Percentiles rank a stretch among this genome's conserved stretches.
phyloP scores from a whole-genome alignment of 129 eudicot genomes.

The Flaveria sonorensis region DNA sequence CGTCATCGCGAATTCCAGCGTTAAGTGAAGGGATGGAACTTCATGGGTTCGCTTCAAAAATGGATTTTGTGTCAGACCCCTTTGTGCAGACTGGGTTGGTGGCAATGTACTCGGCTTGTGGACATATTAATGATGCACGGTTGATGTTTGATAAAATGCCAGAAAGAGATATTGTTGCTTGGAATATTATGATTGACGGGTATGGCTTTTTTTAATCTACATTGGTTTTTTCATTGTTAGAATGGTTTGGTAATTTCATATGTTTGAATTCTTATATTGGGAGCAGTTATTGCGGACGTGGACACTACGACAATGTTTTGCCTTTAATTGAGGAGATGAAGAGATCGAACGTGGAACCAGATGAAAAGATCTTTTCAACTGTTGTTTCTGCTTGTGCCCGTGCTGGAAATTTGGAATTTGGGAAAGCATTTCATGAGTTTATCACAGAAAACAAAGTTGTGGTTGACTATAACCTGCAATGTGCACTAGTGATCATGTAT shows the following conservation, averaged over 20 bases:
- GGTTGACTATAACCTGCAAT: conserved; percentile 53
- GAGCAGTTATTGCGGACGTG: conserved; percentile 55
- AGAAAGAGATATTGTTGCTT: conserved; percentile 61
- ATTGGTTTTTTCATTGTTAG: background rate
- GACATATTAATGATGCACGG: conserved; percentile 55
- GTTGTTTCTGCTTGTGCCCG: conserved; percentile 67
- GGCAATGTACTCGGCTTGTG: conserved; percentile 65
- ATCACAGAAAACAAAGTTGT: conserved; percentile 40
- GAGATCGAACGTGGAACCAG: conserved; percentile 50
- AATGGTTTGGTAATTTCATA: conserved; percentile 11
- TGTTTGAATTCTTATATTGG: conserved; percentile 7
- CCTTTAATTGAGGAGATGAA: conserved; percentile 68
- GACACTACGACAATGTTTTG: conserved; percentile 50
- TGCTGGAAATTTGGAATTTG: conserved; percentile 52
- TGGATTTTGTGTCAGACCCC: conserved; percentile 62
- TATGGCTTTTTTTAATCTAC: conserved; percentile 13
- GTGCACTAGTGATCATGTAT: conserved; percentile 68
- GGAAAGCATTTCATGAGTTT: conserved; percentile 57
- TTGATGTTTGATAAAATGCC: conserved; percentile 77
- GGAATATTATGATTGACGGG: conserved; percentile 79
- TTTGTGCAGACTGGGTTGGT: conserved; percentile 73
- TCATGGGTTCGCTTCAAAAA: conserved; percentile 65
- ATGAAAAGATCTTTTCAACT: conserved; percentile 52
- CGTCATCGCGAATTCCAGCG: conserved; percentile 43
- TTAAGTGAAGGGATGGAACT: conserved; percentile 59